phyloP scores from a whole-genome alignment of 2,329 filamentous ascomycete species.

The Ophiobolus disseminans region DNA sequence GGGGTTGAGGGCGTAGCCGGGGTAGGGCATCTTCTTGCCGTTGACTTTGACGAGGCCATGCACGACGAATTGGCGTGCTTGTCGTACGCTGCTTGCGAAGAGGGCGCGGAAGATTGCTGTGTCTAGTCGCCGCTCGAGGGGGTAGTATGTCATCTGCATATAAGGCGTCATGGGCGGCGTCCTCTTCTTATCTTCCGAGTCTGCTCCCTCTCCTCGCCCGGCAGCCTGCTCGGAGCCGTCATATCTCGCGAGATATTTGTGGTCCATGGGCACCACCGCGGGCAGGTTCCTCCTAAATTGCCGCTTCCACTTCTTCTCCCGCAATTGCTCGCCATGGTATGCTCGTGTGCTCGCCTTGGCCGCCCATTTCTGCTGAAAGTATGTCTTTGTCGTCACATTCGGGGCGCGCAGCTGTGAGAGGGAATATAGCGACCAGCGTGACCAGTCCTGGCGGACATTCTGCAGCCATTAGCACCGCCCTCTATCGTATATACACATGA shows the following conservation, averaged over 20 bases:
- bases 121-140: slow-evolving; percentile 87
- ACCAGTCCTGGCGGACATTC: slow-evolving; percentile 97
- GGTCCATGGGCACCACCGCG: slow-evolving; percentile 85
- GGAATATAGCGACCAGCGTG: slow-evolving; percentile 97
- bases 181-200: slow-evolving; percentile 21
- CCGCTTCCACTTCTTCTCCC: slow-evolving; percentile 90
- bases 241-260: slow-evolving; percentile 75
- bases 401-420: slow-evolving; percentile 64
- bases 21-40: slow-evolving; percentile 94
- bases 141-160: slow-evolving; percentile 95
- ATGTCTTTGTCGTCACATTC: slow-evolving; percentile 60
- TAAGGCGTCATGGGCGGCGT: slow-evolving; percentile 72
- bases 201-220: slow-evolving; percentile 77
- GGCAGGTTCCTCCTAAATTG: slow-evolving; percentile 86
- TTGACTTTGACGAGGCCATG: slow-evolving; percentile 96
- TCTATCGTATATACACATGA: slow-evolving; percentile 10
- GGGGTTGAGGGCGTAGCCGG: slow-evolving; percentile 92
- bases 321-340: slow-evolving; percentile 95
- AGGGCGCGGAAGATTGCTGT: slow-evolving; percentile 92
- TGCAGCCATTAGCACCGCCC: slow-evolving; percentile 50
- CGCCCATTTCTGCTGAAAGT: slow-evolving; percentile 98
- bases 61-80: slow-evolving; percentile 92
- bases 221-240: slow-evolving; percentile 85
- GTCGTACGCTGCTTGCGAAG: slow-evolving; percentile 91
- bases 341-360: slow-evolving; percentile 83